phyloP scores from a whole-genome alignment of 768 basidiomycete genomes.

The Leccinum broughii region DNA sequence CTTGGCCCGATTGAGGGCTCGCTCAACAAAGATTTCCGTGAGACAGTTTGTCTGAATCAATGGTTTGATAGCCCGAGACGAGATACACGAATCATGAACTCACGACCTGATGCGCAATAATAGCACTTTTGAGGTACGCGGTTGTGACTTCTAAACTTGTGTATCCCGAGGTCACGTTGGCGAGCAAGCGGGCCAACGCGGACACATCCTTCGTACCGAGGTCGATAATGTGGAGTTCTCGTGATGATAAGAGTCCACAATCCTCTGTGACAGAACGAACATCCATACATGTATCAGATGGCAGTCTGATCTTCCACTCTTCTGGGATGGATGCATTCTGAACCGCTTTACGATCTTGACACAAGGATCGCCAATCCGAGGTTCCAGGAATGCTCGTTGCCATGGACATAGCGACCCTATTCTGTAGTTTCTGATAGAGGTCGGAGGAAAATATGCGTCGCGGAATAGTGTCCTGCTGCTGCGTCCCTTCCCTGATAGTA shows the following conservation, averaged over 20 bases:
- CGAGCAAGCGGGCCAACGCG: constrained; percentile 23
- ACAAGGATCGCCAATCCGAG: constrained; percentile 25
- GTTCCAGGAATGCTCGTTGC: neutral
- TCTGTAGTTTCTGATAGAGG: neutral
- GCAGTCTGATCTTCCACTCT: constrained; percentile 23
- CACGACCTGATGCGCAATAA: constrained; percentile 29
- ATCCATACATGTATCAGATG: constrained; percentile 17
- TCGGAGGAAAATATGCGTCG: neutral
- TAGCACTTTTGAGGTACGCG: constrained; percentile 31
- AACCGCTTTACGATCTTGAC: constrained; percentile 16
- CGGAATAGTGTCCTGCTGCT: neutral
- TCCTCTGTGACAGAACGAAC: constrained; percentile 23
- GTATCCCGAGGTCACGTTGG: constrained; percentile 21
- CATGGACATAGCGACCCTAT: neutral
- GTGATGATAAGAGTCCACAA: constrained; percentile 25
- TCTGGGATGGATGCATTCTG: constrained; percentile 28
- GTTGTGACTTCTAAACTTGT: constrained; percentile 30
- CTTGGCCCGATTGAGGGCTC: constrained; percentile 26
- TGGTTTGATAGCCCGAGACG: neutral
- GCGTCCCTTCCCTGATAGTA: neutral
- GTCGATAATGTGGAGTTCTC: constrained; percentile 24
- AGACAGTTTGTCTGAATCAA: constrained; percentile 28
- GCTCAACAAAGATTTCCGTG: constrained; percentile 30
- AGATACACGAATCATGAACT: constrained; percentile 4
- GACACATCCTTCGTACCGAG: constrained; percentile 28